Conservation (phyloP, 257 asterid genomes). For the Anisodus tanguticus region DNA sequence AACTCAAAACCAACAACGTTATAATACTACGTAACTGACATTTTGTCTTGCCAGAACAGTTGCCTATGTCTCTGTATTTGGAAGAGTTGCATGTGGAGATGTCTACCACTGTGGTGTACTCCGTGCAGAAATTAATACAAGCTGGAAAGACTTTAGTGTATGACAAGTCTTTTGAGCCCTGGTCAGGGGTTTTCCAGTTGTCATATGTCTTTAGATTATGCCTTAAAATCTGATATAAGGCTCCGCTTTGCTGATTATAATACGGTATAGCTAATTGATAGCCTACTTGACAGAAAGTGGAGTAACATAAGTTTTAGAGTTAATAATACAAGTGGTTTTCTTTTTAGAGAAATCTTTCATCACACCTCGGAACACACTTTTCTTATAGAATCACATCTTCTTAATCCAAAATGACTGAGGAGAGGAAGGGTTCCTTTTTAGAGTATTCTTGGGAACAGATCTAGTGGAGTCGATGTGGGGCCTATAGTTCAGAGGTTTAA, state of each 20-base stretch:
- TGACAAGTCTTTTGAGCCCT: not conserved
- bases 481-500: not conserved
- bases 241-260: not conserved
- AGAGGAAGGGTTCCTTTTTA: not conserved
- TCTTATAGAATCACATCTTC: not conserved
- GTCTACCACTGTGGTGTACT: not conserved
- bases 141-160: not conserved
- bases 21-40: too few species aligned
- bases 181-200: constrained; percentile 8
- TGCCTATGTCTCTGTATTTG: not conserved
- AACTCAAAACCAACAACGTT: not conserved
- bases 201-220: not conserved
- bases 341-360: not conserved
- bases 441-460: not conserved
- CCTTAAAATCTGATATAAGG: not conserved
- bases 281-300: not conserved
- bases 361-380: not conserved
- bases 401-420: not conserved
- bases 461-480: not conserved
- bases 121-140: not conserved
- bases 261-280: not conserved
- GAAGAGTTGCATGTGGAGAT: constrained; percentile 3
- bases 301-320: not conserved
- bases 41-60: not conserved
- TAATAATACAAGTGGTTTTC: not conserved